Evolutionary conservation across 2,329 filamentous ascomycete species (phyloP).

Genomic region (Nemania diffusa): DNA sequence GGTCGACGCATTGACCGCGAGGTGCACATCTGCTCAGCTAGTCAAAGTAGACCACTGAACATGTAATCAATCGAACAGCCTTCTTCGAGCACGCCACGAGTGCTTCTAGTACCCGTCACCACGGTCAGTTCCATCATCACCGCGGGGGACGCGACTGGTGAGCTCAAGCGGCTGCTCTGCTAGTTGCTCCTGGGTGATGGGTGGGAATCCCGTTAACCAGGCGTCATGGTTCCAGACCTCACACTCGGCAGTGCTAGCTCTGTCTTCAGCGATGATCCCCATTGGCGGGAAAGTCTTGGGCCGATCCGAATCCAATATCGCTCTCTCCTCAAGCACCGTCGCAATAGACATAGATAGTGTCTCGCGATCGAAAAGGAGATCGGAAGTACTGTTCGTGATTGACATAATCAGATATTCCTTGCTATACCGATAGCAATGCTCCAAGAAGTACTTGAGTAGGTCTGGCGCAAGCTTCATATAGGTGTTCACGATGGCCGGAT

Average conservation of each 20-base stretch:
- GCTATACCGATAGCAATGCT: slow-evolving; percentile 58
- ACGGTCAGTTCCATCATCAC: slow-evolving; percentile 44
- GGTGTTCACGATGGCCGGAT: slow-evolving; percentile 50
- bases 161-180: slow-evolving; percentile 36
- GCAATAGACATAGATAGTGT: slow-evolving; percentile 43
- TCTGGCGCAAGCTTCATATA: slow-evolving; percentile 61
- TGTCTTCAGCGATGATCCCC: slow-evolving; percentile 46
- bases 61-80: slow-evolving; percentile 5
- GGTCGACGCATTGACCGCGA: not conserved
- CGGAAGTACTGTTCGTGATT: slow-evolving; percentile 54
- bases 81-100: slow-evolving; percentile 33
- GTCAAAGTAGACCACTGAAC: not conserved
- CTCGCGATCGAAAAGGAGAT: slow-evolving; percentile 55
- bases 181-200: slow-evolving; percentile 37
- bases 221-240: slow-evolving; percentile 39
- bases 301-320: slow-evolving; percentile 33
- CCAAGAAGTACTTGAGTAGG: slow-evolving; percentile 61
- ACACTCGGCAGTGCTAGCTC: slow-evolving; percentile 31
- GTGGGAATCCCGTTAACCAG: slow-evolving; percentile 42
- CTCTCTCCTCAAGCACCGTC: slow-evolving; percentile 46
- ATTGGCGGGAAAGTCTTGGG: slow-evolving; percentile 37
- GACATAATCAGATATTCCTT: slow-evolving; percentile 57
- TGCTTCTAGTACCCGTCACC: slow-evolving; percentile 15
- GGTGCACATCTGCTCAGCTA: not conserved
- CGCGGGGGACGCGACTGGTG: slow-evolving; percentile 35